A percentile compares a stretch with the other conserved stretches of the same genome.
Conservation (phyloP, 768 basidiomycete species). For the Russula earlei region DNA sequence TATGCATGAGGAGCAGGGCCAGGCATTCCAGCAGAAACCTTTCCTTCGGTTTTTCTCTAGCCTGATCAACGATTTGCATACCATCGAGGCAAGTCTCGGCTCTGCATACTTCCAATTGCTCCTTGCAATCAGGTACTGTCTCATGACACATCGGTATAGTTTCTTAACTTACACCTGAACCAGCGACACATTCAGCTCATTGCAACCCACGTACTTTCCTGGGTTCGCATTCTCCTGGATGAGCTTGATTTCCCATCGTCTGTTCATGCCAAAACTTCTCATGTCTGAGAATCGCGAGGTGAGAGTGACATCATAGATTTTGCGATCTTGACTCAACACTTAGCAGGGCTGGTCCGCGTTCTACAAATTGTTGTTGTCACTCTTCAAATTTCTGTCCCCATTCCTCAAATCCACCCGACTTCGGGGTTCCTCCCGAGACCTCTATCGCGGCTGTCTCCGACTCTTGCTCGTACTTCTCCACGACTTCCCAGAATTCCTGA, state of each 20-base stretch:
- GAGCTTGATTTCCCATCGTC: constrained; percentile 87
- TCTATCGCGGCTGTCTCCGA: constrained; percentile 85
- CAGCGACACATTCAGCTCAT: constrained; percentile 90
- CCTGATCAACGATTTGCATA: constrained; percentile 82
- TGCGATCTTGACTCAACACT: neutral
- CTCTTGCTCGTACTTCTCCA: constrained; percentile 92
- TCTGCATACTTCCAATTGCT: constrained; percentile 85
- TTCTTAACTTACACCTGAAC: neutral
- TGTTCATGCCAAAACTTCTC: constrained; percentile 95
- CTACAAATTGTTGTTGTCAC: constrained; percentile 85
- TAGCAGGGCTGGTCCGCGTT: constrained; percentile 86
- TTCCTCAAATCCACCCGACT: constrained; percentile 82
- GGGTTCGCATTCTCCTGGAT: constrained; percentile 99
- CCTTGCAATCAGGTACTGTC: constrained; percentile 70
- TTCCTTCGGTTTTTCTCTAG: constrained; percentile 99
- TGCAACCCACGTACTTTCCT: constrained; percentile 94
- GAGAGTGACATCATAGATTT: constrained; percentile 14
- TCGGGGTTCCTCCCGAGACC: constrained; percentile 67
- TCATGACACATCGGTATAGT: neutral
- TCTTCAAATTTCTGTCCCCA: constrained; percentile 90
- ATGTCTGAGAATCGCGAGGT: constrained; percentile 84
- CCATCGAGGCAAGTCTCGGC: constrained; percentile 78
- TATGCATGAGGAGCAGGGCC: constrained; percentile 88
- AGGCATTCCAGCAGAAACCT: constrained; percentile 90
- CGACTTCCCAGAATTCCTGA: constrained; percentile 97